Percentiles rank a stretch among this genome's conserved stretches.
phyloP scores from a whole-genome alignment of 2,329 filamentous ascomycete genomes.

The Grosmannia penicillata region DNA sequence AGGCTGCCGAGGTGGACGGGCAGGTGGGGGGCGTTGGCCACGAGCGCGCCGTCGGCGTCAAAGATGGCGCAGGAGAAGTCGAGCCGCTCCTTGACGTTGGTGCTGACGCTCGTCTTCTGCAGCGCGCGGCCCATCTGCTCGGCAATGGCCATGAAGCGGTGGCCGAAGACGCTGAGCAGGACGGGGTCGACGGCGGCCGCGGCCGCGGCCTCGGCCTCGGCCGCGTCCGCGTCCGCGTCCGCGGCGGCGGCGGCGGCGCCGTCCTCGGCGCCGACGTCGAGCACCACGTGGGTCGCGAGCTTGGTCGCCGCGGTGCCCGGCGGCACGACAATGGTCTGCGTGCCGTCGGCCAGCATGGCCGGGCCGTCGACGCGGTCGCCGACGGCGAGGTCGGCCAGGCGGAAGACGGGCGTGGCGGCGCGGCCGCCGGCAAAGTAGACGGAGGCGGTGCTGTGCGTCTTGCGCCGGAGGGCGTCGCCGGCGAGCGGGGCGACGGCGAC shows the following conservation, averaged over 20 bases:
- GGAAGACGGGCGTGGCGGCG: conserved; percentile 66
- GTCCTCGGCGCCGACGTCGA: conserved; percentile 39
- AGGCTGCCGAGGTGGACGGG: conserved; percentile 72
- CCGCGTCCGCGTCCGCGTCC: conserved; percentile 12
- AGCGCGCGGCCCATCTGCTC: conserved; percentile 71
- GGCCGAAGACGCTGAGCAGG: conserved; percentile 63
- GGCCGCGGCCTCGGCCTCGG: conserved; percentile 18
- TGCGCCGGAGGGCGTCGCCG: conserved; percentile 16
- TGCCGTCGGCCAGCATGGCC: conserved; percentile 74
- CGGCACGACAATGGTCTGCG: conserved; percentile 83
- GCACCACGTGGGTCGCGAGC: conserved; percentile 76
- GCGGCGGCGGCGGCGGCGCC: conserved; percentile 3
- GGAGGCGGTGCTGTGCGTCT: conserved; percentile 48
- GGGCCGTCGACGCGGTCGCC: conserved; percentile 65
- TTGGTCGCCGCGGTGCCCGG: conserved; percentile 63
- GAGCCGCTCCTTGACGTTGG: conserved; percentile 68
- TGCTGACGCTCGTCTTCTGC: conserved; percentile 67
- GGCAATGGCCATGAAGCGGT: conserved; percentile 74
- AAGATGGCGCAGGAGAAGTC: conserved; percentile 78
- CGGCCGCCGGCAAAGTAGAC: conserved; percentile 81
- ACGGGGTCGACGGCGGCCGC: conserved; percentile 49
- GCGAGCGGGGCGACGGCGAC: conserved; percentile 37
- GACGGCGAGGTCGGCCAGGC: conserved; percentile 56
- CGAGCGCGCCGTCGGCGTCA: conserved; percentile 58
- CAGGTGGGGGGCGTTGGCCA: conserved; percentile 68